Base-by-base conservation (phyloP, 2,329 filamentous ascomycete genomes). In the Curvularia verruculosa region DNA sequence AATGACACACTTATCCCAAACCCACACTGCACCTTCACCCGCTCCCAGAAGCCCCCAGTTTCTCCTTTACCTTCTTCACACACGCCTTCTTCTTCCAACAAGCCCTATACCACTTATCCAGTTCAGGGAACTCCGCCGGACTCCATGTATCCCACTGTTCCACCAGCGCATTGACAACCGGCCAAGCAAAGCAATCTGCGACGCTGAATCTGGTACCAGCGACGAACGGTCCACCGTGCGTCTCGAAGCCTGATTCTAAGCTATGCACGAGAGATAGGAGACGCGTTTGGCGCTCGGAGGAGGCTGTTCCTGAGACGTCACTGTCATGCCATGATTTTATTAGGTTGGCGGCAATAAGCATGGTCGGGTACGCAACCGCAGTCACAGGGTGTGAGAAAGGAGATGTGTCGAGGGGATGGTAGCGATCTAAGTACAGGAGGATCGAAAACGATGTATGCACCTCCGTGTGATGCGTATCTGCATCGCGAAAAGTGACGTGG, bases 381-480 rank as follows among this genome's bases (percentile, higher is more conserved):
- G 54, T 70, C 43, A 64, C 5, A 54, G 49, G 10, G 51, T 65
- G 12, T 1, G 44, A 64, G 0, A 59, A 50, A 7, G 59, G 61
- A 1, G 44, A 41, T 2, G 23, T 29, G 12, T 72, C 71, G 5
- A 71, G 40, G 0, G 66, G 59, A 43, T 72, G 49, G 54, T 72
- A 76, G 3, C 65, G 68, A 28, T 76, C 71, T 1, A 78, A 59
- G 44, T 78, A 78, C 0, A 73, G 43, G 1, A 79, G 58, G 24
- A 77, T 70, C 3, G 68, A 56, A 0, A 64, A 39, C 1, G 67
- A 29, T 19, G 63, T 65, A 12, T 50, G 24, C 0, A 77, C 57
- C 44, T 78, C 72, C 0, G 74, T 74, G 54, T 75, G 74, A 9
- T 65, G 54, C 1, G 59, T 52, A 34, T 78, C 76, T 5, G 61